Base-by-base conservation (phyloP, 495 filamentous ascomycete species). In the Rostrohypoxylon terebratum region DNA sequence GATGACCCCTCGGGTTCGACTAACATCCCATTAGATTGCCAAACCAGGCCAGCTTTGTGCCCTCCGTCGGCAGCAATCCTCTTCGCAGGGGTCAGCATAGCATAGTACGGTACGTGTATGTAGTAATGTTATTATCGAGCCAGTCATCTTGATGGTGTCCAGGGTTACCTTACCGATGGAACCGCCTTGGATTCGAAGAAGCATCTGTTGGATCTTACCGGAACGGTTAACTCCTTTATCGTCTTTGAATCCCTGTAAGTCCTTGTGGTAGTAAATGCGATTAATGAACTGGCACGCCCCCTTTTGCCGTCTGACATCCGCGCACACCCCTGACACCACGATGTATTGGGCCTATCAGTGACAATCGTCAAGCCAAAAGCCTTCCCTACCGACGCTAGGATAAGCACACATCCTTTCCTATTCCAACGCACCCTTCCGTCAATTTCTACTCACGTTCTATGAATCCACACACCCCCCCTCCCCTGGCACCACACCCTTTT, bases 101-200 rank as follows among this genome's bases (percentile, higher is more conserved):
- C 16, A 65, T 40, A 38, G 50, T 63, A 59, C 59, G 44, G 71
- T 74, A 62, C 50, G 55, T 69, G 62, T 53, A 53, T 59, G 59
- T 63, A 67, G 59, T 63, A 67, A 61, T 66, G 21, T 55, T 58
- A 75, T 53, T 66, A 68, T 66, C 59, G 66, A 61, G 16, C 75
- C 73, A 77, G 71, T 72, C 70, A 68, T 60, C n/a, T 66, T 51
- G 20, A 50, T 25, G 47, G 38, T 66, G 59, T 67, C 69, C 58
- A 75, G 71, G 74, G 74, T 73, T 78, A 77, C 76, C 76, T 74
- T 73, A 73, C 69, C 66, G 69, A 78, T 77, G 76, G 76, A 77
- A 77, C 76, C 72, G 76, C 67, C 55, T 75, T 63, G 74, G 74
- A 76, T 78, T 75, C 67, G 71, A 77, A 73, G 71, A 75, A 69